Percentiles rank a stretch among this genome's conserved stretches.
phyloP scores from a whole-genome alignment of 768 basidiomycete species.

The Infundibulicybe gibba region DNA sequence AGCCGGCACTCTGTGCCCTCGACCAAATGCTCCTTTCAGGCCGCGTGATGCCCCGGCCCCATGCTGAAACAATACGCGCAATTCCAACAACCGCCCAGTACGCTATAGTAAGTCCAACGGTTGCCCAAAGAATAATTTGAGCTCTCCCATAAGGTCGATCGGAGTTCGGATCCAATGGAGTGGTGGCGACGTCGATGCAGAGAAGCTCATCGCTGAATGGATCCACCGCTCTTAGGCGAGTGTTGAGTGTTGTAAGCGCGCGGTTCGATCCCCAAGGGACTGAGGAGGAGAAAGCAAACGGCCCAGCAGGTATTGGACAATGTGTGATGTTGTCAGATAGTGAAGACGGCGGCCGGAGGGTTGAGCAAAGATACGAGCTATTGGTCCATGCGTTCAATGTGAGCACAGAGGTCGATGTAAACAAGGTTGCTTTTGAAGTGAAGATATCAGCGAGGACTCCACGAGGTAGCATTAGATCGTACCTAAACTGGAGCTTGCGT shows the following conservation, averaged over 20 bases:
- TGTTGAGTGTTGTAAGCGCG: conserved; percentile 79
- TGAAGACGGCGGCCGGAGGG: conserved; percentile 76
- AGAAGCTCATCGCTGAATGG: conserved; percentile 77
- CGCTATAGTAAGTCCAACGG: conserved; percentile 67
- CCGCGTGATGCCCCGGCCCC: conserved; percentile 67
- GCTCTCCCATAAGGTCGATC: conserved; percentile 64
- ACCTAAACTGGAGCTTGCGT: conserved; percentile 66
- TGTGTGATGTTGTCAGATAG: conserved; percentile 48
- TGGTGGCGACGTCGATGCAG: conserved; percentile 76
- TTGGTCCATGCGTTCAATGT: conserved; percentile 73
- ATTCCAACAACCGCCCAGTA: conserved; percentile 84
- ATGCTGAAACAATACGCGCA: conserved; percentile 81
- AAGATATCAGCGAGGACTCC: conserved; percentile 9
- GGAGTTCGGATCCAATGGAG: conserved; percentile 65
- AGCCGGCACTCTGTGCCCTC: conserved; percentile 78
- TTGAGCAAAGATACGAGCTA: conserved; percentile 71
- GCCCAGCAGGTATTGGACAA: conserved; percentile 79
- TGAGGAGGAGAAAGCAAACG: conserved; percentile 76
- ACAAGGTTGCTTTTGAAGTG: conserved; percentile 67
- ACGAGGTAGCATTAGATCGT: conserved; percentile 22
- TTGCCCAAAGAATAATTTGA: conserved; percentile 66
- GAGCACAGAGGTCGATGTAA: conserved; percentile 76
- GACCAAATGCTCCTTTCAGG: conserved; percentile 62
- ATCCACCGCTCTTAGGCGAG: conserved; percentile 86
- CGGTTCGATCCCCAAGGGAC: conserved; percentile 64